Percentiles rank a stretch among this genome's conserved stretches.
phyloP scores from a whole-genome alignment of 2,329 filamentous ascomycete genomes.

The Didymellaceae sp. region DNA sequence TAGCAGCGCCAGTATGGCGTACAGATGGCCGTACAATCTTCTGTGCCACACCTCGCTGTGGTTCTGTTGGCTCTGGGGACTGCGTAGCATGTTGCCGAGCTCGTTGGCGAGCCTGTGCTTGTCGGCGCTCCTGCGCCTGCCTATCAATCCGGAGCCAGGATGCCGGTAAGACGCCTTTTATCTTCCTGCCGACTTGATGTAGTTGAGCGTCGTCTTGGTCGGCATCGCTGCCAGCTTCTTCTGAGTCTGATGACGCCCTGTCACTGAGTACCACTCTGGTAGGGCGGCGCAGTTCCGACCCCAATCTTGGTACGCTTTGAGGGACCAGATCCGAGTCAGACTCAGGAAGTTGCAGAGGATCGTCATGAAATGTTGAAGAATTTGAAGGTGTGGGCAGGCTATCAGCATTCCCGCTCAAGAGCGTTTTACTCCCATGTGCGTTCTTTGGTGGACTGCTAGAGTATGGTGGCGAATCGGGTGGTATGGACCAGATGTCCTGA shows the following conservation, averaged over 20 bases:
- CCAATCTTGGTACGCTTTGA: conserved; percentile 21
- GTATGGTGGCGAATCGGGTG: conserved; percentile 53
- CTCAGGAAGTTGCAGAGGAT: conserved; percentile 17
- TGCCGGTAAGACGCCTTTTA: conserved; percentile 57
- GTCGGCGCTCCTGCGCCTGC: conserved; percentile 41
- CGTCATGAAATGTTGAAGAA: conserved; percentile 38
- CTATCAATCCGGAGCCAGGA: conserved; percentile 58
- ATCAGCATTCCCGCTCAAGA: conserved; percentile 16
- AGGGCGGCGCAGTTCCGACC: conserved; percentile 19
- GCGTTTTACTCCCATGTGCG: conserved; percentile 8
- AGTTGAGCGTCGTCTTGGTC: conserved; percentile 44
- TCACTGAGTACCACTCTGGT: conserved; percentile 29
- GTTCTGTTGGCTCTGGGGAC: conserved; percentile 34
- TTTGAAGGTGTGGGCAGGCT: conserved; percentile 42
- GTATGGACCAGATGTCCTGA: conserved; percentile 46
- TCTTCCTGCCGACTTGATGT: conserved; percentile 48
- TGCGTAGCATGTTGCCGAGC: conserved; percentile 12
- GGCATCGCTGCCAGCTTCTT: conserved; percentile 33
- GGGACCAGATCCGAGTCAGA: conserved; percentile 32
- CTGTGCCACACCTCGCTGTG: conserved; percentile 45
- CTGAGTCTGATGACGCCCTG: conserved; percentile 25
- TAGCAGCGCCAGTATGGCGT: neutral
- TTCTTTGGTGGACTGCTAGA: conserved; percentile 39
- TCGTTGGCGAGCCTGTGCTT: conserved; percentile 25
- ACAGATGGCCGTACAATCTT: conserved; percentile 26